These are phyloP conservation scores for Saccharomycopsis microspora DNA, from an alignment of 805 yeast species.

Conservation along the genomic window DNA sequence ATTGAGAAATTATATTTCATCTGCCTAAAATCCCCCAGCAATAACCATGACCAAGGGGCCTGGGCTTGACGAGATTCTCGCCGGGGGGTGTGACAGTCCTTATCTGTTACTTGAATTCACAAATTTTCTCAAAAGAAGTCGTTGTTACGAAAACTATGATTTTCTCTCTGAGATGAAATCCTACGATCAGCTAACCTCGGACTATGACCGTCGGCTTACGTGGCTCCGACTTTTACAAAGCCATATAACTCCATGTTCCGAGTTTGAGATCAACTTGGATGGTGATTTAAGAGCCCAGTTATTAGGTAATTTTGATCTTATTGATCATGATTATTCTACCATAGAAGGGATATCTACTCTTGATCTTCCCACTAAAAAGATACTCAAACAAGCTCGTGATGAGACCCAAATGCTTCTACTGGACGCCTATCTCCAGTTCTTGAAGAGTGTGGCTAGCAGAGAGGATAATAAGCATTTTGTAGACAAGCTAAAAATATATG, in stretches of 20 bases:
- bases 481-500: slow-evolving; percentile 5
- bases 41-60: not conserved
- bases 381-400: slow-evolving; percentile 11
- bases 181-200: not conserved
- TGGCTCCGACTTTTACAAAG: slow-evolving; percentile 6
- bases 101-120: slow-evolving; percentile 11
- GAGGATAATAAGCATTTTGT: slow-evolving; percentile 9
- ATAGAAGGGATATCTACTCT: not conserved
- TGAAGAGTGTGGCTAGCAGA: slow-evolving; percentile 8
- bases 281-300: slow-evolving; percentile 10
- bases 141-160: slow-evolving; percentile 14
- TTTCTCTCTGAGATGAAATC: slow-evolving; percentile 4
- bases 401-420: slow-evolving; percentile 11
- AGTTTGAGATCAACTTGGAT: slow-evolving; percentile 14
- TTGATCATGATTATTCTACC: slow-evolving; percentile 1
- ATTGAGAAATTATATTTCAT: not conserved
- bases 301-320: slow-evolving; percentile 3
- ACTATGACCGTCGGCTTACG: not conserved
- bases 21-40: not conserved
- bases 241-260: slow-evolving; percentile 8
- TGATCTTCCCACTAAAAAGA: slow-evolving; percentile 1
- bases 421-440: slow-evolving; percentile 15
- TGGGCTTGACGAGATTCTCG: slow-evolving; percentile 4
- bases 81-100: slow-evolving; percentile 3
- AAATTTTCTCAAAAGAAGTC: slow-evolving; percentile 10